Evolutionary conservation across 75 land plant species (phyloP).

Genomic region (Larix kaempferi): DNA sequence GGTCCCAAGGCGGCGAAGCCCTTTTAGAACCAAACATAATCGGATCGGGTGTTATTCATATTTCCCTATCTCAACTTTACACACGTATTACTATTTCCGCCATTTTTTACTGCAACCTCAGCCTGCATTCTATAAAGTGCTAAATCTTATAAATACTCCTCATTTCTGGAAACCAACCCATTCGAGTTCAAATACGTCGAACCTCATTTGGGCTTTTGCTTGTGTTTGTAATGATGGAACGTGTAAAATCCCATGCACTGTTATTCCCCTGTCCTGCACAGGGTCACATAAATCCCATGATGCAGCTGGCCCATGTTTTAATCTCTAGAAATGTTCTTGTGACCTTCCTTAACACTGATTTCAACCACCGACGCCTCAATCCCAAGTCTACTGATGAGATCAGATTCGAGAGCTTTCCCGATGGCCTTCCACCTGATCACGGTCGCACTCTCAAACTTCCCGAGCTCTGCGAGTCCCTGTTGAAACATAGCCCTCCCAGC

Average conservation of each 20-base stretch:
- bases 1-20: too few species aligned
- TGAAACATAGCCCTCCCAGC: neutral
- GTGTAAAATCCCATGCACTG: constrained; percentile 2
- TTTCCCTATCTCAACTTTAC: too few species aligned
- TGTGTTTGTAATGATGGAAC: too few species aligned
- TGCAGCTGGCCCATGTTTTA: constrained; percentile 17
- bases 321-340: neutral
- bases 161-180: too few species aligned
- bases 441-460: constrained; percentile 15
- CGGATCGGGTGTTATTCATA: too few species aligned
- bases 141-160: too few species aligned
- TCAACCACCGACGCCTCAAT: neutral
- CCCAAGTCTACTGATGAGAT: constrained; percentile 2
- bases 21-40: too few species aligned
- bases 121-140: too few species aligned
- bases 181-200: too few species aligned
- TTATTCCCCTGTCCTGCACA: constrained; percentile 20
- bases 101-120: too few species aligned
- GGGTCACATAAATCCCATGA: constrained; percentile 25
- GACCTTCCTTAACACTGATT: constrained; percentile 21
- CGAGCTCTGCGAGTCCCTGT: neutral
- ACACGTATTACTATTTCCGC: too few species aligned
- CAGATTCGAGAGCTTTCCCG: constrained; percentile 19
- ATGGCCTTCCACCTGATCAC: constrained; percentile 16
- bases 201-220: too few species aligned